Percentiles rank a stretch among this genome's conserved stretches.
Conservation (phyloP, 2,329 filamentous ascomycete genomes). For the Chrysosporium queenslandicum region DNA sequence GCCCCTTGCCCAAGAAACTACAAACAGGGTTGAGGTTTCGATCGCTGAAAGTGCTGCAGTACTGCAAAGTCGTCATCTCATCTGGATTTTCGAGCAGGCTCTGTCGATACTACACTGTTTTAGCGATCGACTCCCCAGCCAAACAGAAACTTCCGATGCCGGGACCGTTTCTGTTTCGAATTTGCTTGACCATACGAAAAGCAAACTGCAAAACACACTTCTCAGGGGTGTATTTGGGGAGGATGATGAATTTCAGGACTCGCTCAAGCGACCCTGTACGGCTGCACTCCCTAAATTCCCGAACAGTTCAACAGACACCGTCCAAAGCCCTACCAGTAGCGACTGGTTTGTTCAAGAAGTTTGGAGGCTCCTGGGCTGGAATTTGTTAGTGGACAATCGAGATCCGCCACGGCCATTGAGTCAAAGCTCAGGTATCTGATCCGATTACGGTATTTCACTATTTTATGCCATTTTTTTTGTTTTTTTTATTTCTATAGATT, state of each 20-base stretch:
- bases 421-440: background rate
- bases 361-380: conserved; percentile 51
- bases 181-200: conserved; percentile 19
- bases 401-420: background rate
- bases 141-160: background rate
- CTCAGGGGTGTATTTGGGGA: conserved; percentile 35
- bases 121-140: background rate
- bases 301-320: background rate
- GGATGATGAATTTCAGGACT: conserved; percentile 26
- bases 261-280: conserved; percentile 20
- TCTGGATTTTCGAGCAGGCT: conserved; percentile 28
- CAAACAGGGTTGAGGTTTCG: conserved; percentile 17
- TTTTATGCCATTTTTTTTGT: background rate
- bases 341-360: conserved; percentile 49
- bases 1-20: conserved; percentile 23
- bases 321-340: conserved; percentile 27
- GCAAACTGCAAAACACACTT: conserved; percentile 33
- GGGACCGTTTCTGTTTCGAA: background rate
- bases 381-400: conserved; percentile 27
- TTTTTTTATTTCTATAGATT: background rate
- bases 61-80: conserved; percentile 29
- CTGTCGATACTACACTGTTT: conserved; percentile 20
- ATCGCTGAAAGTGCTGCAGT: conserved; percentile 22
- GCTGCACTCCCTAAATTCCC: conserved; percentile 12
- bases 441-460: background rate